These are phyloP conservation scores for Xylariales sp. DNA, from an alignment of 2,329 filamentous ascomycete species.

Conservation along the genomic window DNA sequence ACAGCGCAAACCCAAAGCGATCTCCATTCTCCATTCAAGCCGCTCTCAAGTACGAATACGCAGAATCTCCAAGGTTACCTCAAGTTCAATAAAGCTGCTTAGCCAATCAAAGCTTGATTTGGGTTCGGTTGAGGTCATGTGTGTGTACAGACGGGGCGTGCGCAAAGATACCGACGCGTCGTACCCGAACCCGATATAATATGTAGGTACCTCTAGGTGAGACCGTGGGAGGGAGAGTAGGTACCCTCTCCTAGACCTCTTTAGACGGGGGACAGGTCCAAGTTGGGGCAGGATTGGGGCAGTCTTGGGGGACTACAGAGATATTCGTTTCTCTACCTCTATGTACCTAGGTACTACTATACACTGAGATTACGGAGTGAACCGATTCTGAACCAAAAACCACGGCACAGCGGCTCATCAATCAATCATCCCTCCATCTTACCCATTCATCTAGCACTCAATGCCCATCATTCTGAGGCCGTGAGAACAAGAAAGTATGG, in stretches of 20 bases:
- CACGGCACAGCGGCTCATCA: neutral
- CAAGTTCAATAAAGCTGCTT: conserved; percentile 9
- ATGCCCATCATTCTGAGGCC: neutral
- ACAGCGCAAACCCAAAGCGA: conserved; percentile 10
- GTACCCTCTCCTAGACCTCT: conserved; percentile 1
- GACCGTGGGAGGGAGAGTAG: neutral
- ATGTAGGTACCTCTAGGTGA: conserved; percentile 14
- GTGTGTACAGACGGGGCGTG: conserved; percentile 18
- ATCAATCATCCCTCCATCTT: neutral
- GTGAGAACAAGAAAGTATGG: conserved; percentile 2
- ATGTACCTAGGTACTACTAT: neutral
- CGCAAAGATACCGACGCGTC: conserved; percentile 20
- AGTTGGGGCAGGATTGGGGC: neutral
- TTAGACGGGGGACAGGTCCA: conserved; percentile 8
- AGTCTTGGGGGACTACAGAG: conserved; percentile 7
- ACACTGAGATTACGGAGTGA: conserved; percentile 18
- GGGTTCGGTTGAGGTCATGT: conserved; percentile 29
- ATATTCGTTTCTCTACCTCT: neutral
- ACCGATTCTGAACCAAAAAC: conserved; percentile 25
- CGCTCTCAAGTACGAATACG: conserved; percentile 32
- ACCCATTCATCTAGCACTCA: neutral
- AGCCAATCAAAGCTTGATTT: conserved; percentile 28
- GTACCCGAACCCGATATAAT: conserved; percentile 11
- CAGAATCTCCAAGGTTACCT: conserved; percentile 22
- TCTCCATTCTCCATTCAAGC: neutral